Percentiles rank a stretch among this genome's conserved stretches.
These are phyloP conservation scores for Hymenoscyphus occultus DNA, from an alignment of 2,329 filamentous ascomycete species.

Conservation along the genomic window DNA sequence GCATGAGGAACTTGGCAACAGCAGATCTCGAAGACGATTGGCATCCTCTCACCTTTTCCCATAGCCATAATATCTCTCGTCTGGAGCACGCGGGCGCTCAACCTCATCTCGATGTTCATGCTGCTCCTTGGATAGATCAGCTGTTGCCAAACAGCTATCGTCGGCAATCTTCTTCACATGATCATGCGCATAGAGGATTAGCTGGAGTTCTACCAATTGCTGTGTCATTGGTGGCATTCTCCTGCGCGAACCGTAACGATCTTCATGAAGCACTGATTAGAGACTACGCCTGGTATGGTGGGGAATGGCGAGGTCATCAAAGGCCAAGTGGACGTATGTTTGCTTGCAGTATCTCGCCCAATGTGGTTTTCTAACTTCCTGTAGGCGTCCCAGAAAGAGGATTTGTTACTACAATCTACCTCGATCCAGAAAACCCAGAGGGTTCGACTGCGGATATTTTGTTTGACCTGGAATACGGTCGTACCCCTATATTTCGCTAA, in stretches of 20 bases:
- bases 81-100: slow-evolving; percentile 13
- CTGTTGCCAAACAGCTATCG: slow-evolving; percentile 16
- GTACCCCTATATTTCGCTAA: slow-evolving; percentile 12
- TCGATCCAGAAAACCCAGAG: slow-evolving; percentile 28
- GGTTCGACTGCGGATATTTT: slow-evolving; percentile 24
- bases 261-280: slow-evolving; percentile 9
- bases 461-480: slow-evolving; percentile 21
- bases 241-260: slow-evolving; percentile 6
- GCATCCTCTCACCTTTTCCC: slow-evolving; percentile 22
- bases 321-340: slow-evolving; percentile 9
- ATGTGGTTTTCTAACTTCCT: neutral
- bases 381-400: slow-evolving; percentile 23
- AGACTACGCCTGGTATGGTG: slow-evolving; percentile 12
- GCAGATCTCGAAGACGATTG: slow-evolving; percentile 20
- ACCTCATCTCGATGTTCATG: slow-evolving; percentile 11
- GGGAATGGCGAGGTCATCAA: slow-evolving; percentile 13
- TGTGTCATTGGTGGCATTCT: slow-evolving; percentile 20
- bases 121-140: slow-evolving; percentile 16
- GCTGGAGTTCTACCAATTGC: slow-evolving; percentile 17
- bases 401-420: slow-evolving; percentile 28
- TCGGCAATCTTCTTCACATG: neutral
- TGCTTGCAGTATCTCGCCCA: neutral
- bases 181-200: slow-evolving; percentile 8
- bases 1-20: slow-evolving; percentile 11
- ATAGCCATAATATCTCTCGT: slow-evolving; percentile 16